Conservation (phyloP, 306 rosid species). For the Prinsepia uniflora region DNA sequence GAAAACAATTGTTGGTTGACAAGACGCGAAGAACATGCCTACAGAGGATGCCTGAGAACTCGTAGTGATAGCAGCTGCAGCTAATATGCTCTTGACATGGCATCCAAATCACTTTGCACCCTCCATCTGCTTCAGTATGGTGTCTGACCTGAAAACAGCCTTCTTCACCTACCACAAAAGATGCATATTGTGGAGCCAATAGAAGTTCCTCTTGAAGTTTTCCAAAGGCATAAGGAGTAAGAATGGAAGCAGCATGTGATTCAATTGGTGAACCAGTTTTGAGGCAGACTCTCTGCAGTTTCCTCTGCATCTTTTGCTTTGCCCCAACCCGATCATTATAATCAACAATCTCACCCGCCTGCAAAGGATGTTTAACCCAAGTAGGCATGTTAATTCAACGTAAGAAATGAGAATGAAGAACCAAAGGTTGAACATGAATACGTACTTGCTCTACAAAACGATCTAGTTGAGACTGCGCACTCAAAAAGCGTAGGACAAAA, state of each 20-base stretch:
- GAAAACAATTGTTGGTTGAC: slow-evolving; percentile 79
- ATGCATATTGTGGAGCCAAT: slow-evolving; percentile 80
- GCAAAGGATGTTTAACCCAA: slow-evolving; percentile 18
- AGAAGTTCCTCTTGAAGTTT: slow-evolving; percentile 87
- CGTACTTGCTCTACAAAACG: slow-evolving; percentile 57
- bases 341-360: slow-evolving; percentile 64
- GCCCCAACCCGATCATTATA: slow-evolving; percentile 61
- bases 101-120: slow-evolving; percentile 67
- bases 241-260: slow-evolving; percentile 74
- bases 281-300: slow-evolving; percentile 62
- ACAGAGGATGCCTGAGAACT: slow-evolving; percentile 73
- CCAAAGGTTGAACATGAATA: slow-evolving; percentile 9
- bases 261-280: slow-evolving; percentile 87
- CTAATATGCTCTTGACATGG: slow-evolving; percentile 80
- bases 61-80: slow-evolving; percentile 72
- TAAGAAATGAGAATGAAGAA: background rate
- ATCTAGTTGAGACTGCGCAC: slow-evolving; percentile 65
- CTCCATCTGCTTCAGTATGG: slow-evolving; percentile 78
- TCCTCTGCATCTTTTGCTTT: slow-evolving; percentile 70
- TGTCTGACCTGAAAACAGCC: slow-evolving; percentile 81
- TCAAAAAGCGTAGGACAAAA: slow-evolving; percentile 72
- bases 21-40: slow-evolving; percentile 71
- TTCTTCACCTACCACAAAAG: slow-evolving; percentile 60
- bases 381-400: slow-evolving; percentile 4
- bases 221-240: slow-evolving; percentile 67